Conservation (phyloP, 2,329 filamentous ascomycete genomes). For the Alternaria conjuncta region DNA sequence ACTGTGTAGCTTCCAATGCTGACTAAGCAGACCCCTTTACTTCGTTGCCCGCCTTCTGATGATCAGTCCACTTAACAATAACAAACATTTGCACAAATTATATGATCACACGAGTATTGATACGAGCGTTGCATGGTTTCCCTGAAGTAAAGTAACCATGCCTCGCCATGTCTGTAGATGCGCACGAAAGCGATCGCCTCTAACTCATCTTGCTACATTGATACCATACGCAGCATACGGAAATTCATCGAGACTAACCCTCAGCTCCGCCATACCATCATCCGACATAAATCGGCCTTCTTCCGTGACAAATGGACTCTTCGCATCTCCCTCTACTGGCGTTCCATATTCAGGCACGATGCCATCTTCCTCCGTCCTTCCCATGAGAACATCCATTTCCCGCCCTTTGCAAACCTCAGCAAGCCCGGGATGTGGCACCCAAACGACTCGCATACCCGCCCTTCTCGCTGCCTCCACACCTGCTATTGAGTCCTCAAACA, state of each 20-base stretch:
- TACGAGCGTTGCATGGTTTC: too few species aligned
- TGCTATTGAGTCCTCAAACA: slow-evolving; percentile 12
- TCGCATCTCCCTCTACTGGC: background rate
- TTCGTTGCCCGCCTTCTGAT: too few species aligned
- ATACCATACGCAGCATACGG: slow-evolving; percentile 5
- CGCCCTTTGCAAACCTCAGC: slow-evolving; percentile 5
- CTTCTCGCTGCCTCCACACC: slow-evolving; percentile 4
- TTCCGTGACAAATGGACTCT: too few species aligned
- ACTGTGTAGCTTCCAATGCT: too few species aligned
- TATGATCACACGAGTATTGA: too few species aligned
- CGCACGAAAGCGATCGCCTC: too few species aligned
- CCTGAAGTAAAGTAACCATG: too few species aligned
- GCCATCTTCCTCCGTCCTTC: slow-evolving; percentile 3
- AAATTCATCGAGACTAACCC: background rate
- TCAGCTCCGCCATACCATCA: slow-evolving; percentile 2
- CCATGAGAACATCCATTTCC: slow-evolving; percentile 10
- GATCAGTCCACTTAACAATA: too few species aligned
- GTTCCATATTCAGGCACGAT: background rate
- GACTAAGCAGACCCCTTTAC: too few species aligned
- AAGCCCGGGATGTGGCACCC: slow-evolving; percentile 10
- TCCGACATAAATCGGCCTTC: background rate
- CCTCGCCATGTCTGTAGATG: too few species aligned
- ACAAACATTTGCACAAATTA: too few species aligned
- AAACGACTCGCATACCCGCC: slow-evolving; percentile 1
- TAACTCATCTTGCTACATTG: too few species aligned